Conservation (phyloP, 2,329 filamentous ascomycete genomes). For the Mycosphaerella sp. region DNA sequence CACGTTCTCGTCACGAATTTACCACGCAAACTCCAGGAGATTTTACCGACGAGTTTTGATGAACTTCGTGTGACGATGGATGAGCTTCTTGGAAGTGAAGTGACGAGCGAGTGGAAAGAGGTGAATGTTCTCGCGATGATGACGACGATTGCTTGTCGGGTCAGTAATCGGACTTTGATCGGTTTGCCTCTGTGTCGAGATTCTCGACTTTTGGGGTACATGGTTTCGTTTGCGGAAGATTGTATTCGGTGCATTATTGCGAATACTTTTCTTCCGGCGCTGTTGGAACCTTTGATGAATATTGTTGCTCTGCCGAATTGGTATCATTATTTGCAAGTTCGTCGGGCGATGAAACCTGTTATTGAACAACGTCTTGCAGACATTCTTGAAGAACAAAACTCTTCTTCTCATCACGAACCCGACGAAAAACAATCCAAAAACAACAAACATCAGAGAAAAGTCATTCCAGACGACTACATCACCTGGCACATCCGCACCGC, state of each 20-base stretch:
- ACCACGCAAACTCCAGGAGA: slow-evolving; percentile 34
- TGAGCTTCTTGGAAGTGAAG: slow-evolving; percentile 34
- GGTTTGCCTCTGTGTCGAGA: slow-evolving; percentile 43
- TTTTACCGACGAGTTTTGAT: slow-evolving; percentile 36
- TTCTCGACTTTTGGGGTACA: slow-evolving; percentile 42
- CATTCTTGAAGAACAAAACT: slow-evolving; percentile 32
- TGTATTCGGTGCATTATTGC: slow-evolving; percentile 41
- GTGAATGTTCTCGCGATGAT: slow-evolving; percentile 32
- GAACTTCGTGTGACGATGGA: slow-evolving; percentile 35
- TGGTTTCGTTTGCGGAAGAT: slow-evolving; percentile 46
- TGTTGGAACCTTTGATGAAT: slow-evolving; percentile 39
- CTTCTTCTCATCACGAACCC: no score
- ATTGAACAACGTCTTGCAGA: slow-evolving; percentile 46
- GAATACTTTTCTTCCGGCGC: slow-evolving; percentile 44
- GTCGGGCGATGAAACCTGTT: slow-evolving; percentile 42
- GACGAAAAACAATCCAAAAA: slow-evolving; percentile 36
- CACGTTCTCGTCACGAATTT: slow-evolving; percentile 39
- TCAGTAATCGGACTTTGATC: slow-evolving; percentile 43
- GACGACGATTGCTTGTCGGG: slow-evolving; percentile 36
- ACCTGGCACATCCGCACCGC: slow-evolving; percentile 53
- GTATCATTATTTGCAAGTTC: slow-evolving; percentile 43
- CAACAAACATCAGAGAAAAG: slow-evolving; percentile 30
- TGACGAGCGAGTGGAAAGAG: slow-evolving; percentile 33
- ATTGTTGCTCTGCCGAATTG: slow-evolving; percentile 46
- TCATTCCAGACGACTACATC: slow-evolving; percentile 51